These are phyloP conservation scores for Parasitella parasitica DNA, from an alignment of 371 early-diverging fungal species.

Conservation along the genomic window DNA sequence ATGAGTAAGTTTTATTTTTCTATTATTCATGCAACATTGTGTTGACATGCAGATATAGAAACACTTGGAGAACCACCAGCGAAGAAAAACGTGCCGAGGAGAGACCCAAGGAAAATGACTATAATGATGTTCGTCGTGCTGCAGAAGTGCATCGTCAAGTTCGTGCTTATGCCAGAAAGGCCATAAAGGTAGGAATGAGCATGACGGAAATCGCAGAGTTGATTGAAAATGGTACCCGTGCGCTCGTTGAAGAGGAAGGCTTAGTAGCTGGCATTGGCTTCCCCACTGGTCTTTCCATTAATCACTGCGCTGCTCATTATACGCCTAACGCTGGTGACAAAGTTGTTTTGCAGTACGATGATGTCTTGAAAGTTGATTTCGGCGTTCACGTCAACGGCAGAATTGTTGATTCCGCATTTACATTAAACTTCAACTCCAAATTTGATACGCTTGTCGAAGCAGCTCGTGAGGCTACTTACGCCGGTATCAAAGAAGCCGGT, in stretches of 20 bases:
- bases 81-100: constrained; percentile 81
- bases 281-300: constrained; percentile 98
- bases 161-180: constrained; percentile 80
- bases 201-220: constrained; percentile 92
- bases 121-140: constrained; percentile 85
- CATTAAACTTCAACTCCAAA: constrained; percentile 92
- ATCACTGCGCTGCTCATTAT: constrained; percentile 99
- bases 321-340: constrained; percentile 98
- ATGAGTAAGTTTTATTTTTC: constrained; percentile 62
- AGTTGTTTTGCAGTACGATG: constrained; percentile 87
- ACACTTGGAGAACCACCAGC: constrained; percentile 74
- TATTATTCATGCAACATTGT: not conserved
- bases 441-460: constrained; percentile 91
- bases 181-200: constrained; percentile 95
- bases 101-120: constrained; percentile 58
- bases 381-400: constrained; percentile 98
- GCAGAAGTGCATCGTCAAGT: constrained; percentile 95
- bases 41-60: constrained; percentile 38
- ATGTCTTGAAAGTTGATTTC: constrained; percentile 99
- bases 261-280: constrained; percentile 95
- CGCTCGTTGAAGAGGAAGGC: constrained; percentile 89
- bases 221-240: constrained; percentile 96
- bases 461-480: constrained; percentile 97
- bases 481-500: constrained; percentile 94
- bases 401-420: constrained; percentile 99